These are phyloP conservation scores for Odonthalia washingtoniensis DNA, from an alignment of 31 red algal species.

Conservation along the genomic window DNA sequence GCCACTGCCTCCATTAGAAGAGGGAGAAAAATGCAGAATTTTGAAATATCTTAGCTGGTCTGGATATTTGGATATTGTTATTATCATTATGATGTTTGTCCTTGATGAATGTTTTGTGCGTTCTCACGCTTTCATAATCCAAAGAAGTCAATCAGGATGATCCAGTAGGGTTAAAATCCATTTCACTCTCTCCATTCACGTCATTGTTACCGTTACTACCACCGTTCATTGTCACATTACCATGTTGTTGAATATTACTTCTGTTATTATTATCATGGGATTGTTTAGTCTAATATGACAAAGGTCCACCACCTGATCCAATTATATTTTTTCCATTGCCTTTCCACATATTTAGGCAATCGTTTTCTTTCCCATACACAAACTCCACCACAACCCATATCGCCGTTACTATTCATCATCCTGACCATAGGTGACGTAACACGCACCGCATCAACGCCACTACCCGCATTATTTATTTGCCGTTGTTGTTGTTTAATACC, in stretches of 20 bases:
- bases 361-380: neutral
- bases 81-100: slow-evolving; percentile 29
- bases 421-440: no score
- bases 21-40: slow-evolving; percentile 57
- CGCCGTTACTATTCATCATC: no score
- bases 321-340: slow-evolving; percentile 32
- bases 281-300: slow-evolving; percentile 36
- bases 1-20: no score
- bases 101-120: slow-evolving; percentile 51
- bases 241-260: slow-evolving; percentile 19
- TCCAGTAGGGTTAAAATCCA: slow-evolving; percentile 39
- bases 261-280: neutral
- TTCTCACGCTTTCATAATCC: slow-evolving; percentile 73
- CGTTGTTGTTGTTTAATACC: no score
- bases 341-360: neutral
- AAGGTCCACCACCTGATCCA: slow-evolving; percentile 30
- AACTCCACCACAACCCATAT: no score
- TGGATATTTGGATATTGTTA: slow-evolving; percentile 21
- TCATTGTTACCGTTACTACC: no score
- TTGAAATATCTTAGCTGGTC: slow-evolving; percentile 36
- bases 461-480: no score
- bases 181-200: no score
- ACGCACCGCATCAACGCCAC: no score
- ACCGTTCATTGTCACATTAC: neutral
- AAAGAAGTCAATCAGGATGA: slow-evolving; percentile 64